phyloP scores from a whole-genome alignment of 345 rosid genomes.

The Anastatica hierochuntica region DNA sequence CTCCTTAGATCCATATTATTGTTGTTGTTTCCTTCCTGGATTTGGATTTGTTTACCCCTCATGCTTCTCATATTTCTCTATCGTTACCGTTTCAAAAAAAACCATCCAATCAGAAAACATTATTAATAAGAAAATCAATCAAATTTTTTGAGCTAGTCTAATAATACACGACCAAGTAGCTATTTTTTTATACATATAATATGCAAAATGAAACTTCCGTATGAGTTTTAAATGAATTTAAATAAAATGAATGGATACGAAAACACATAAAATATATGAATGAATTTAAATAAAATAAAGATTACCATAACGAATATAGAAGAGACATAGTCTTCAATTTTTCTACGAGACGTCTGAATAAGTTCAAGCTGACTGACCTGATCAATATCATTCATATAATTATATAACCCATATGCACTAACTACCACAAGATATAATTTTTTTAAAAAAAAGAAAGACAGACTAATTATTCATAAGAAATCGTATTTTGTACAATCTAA shows the following conservation, averaged over 20 bases:
- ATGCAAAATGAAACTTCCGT: conserved; percentile 4
- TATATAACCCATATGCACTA: no score
- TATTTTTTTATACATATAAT: neutral
- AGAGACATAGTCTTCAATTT: conserved; percentile 27
- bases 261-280: neutral
- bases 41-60: conserved; percentile 15
- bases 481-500: neutral
- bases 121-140: conserved; percentile 25
- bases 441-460: no score
- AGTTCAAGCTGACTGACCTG: conserved; percentile 48
- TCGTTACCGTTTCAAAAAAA: conserved; percentile 1
- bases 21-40: conserved; percentile 6
- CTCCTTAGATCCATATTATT: conserved; percentile 41
- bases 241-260: neutral
- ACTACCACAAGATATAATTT: no score
- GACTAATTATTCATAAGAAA: neutral
- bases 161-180: conserved; percentile 7
- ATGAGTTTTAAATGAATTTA: neutral
- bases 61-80: conserved; percentile 18
- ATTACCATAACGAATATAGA: conserved; percentile 25
- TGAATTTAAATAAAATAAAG: conserved; percentile 3
- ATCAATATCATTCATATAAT: conserved; percentile 10
- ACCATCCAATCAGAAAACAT: conserved; percentile 25
- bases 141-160: conserved; percentile 3
- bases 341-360: conserved; percentile 33